Conservation (phyloP, 768 basidiomycete genomes). For the Boletus rubescentipes region DNA sequence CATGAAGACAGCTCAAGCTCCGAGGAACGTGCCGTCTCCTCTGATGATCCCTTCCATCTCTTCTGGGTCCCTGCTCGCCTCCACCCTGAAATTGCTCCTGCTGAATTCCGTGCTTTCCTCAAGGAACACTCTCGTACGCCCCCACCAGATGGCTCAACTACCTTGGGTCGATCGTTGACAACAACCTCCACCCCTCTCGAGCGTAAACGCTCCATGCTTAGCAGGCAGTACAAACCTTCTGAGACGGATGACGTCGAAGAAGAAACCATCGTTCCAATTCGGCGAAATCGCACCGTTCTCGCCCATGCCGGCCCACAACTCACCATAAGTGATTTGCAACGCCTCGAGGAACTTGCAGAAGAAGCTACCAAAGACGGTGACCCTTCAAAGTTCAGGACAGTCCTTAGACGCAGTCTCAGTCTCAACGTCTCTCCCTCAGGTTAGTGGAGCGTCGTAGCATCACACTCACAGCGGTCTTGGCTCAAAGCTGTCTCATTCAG, state of each 20-base stretch:
- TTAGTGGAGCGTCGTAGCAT: slow-evolving; percentile 42
- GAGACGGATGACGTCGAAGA: slow-evolving; percentile 75
- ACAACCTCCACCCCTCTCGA: slow-evolving; percentile 52
- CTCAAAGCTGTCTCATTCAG: slow-evolving; percentile 38
- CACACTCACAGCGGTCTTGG: slow-evolving; percentile 8
- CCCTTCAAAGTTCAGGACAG: slow-evolving; percentile 72
- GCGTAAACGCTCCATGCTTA: slow-evolving; percentile 91
- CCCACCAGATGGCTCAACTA: slow-evolving; percentile 47
- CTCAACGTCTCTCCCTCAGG: slow-evolving; percentile 83
- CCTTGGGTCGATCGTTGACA: slow-evolving; percentile 44
- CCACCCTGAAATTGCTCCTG: slow-evolving; percentile 97
- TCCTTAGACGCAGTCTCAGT: slow-evolving; percentile 84
- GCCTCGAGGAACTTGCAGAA: slow-evolving; percentile 89
- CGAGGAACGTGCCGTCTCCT: slow-evolving; percentile 29
- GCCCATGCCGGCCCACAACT: slow-evolving; percentile 76
- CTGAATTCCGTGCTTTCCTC: slow-evolving; percentile 92
- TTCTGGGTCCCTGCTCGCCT: slow-evolving; percentile 98
- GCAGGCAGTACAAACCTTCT: slow-evolving; percentile 85
- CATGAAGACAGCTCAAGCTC: slow-evolving; percentile 40
- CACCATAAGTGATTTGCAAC: slow-evolving; percentile 92
- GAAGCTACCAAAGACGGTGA: slow-evolving; percentile 84
- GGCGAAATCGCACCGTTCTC: slow-evolving; percentile 65
- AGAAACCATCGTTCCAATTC: slow-evolving; percentile 67
- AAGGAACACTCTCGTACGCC: slow-evolving; percentile 82
- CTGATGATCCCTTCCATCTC: slow-evolving; percentile 83